Conservation (phyloP, 805 yeast species). For the Lipomyces sp. region DNA sequence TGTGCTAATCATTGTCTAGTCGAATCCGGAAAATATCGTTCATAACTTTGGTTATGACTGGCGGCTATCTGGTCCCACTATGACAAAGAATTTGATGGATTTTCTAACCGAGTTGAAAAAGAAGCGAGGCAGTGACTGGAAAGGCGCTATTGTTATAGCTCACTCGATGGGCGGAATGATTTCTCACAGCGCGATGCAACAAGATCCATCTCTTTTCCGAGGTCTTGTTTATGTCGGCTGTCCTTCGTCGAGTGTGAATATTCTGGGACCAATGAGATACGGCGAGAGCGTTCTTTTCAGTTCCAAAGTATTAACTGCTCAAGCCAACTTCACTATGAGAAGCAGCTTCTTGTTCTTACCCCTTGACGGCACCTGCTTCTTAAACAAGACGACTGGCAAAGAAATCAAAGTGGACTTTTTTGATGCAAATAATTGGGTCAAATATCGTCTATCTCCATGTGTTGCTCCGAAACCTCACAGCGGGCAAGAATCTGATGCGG, state of each 20-base stretch:
- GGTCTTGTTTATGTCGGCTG: slow-evolving; percentile 79
- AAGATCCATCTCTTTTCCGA: slow-evolving; percentile 62
- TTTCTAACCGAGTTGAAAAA: slow-evolving; percentile 48
- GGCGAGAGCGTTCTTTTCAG: slow-evolving; percentile 79
- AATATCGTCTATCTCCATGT: slow-evolving; percentile 70
- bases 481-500: background rate
- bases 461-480: slow-evolving; percentile 39
- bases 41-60: slow-evolving; percentile 90
- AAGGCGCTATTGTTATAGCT: slow-evolving; percentile 69
- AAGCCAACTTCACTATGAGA: slow-evolving; percentile 85
- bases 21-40: slow-evolving; percentile 50
- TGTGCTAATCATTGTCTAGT: background rate
- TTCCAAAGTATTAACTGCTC: slow-evolving; percentile 70
- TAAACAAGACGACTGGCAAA: slow-evolving; percentile 56
- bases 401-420: slow-evolving; percentile 68
- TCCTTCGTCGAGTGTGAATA: slow-evolving; percentile 80
- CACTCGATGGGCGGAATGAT: slow-evolving; percentile 95
- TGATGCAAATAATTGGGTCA: slow-evolving; percentile 76
- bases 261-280: slow-evolving; percentile 76
- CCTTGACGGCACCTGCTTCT: slow-evolving; percentile 66
- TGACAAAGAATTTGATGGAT: slow-evolving; percentile 51
- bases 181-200: slow-evolving; percentile 73
- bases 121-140: slow-evolving; percentile 42
- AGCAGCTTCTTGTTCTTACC: slow-evolving; percentile 79
- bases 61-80: slow-evolving; percentile 67